Percentiles rank a stretch among this genome's conserved stretches.
These are phyloP conservation scores for Rhinocladiella mackenziei DNA, from an alignment of 2,329 filamentous ascomycete species.

Conservation along the genomic window DNA sequence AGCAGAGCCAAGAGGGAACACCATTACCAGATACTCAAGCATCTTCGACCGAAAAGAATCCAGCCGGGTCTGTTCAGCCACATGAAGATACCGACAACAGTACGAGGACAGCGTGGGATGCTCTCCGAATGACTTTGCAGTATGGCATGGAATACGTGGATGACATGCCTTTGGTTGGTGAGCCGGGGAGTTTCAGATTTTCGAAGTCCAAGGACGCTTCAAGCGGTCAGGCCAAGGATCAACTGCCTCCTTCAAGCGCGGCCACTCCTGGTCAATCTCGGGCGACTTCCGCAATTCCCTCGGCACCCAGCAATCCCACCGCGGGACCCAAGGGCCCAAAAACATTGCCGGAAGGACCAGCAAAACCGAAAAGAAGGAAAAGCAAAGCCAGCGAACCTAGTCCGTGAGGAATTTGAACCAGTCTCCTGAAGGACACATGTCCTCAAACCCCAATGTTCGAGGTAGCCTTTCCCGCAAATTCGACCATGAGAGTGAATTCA, in stretches of 20 bases:
- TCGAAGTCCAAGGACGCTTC: constrained; percentile 38
- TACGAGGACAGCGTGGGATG: constrained; percentile 43
- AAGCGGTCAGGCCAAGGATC: constrained; percentile 11
- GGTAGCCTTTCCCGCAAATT: no score
- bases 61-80: constrained; percentile 4
- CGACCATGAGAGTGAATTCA: no score
- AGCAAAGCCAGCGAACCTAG: constrained; percentile 18
- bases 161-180: constrained; percentile 59
- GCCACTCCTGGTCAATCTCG: constrained; percentile 18
- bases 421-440: neutral
- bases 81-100: constrained; percentile 28
- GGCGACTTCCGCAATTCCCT: constrained; percentile 16
- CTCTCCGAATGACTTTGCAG: constrained; percentile 49
- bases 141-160: constrained; percentile 62
- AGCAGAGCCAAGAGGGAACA: constrained; percentile 48
- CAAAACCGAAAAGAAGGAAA: constrained; percentile 21
- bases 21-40: constrained; percentile 41
- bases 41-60: constrained; percentile 12
- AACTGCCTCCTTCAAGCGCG: neutral
- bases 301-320: neutral
- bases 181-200: constrained; percentile 60
- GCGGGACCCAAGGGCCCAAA: constrained; percentile 1
- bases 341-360: constrained; percentile 5
- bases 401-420: constrained; percentile 10
- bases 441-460: no score